Evolutionary conservation across 1,284 basidiomycete genomes (phyloP).

Genomic region (Marasmius tenuissimus): DNA sequence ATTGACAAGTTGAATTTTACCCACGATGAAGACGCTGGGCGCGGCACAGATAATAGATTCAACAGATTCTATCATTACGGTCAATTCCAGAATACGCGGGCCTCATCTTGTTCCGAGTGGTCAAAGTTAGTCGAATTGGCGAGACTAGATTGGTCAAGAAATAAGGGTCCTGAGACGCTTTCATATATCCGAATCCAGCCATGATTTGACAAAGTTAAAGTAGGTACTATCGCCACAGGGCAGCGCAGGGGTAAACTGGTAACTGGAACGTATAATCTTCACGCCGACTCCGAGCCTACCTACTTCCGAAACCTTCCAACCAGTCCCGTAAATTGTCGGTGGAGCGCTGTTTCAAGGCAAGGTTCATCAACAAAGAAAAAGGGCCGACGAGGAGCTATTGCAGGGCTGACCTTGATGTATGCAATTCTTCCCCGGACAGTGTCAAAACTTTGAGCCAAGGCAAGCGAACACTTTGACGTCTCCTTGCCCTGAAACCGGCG

Average conservation of each 20-base stretch:
- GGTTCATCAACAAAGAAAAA: background rate
- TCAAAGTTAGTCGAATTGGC: background rate
- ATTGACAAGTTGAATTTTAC: background rate
- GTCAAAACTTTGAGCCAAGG: slow-evolving; percentile 12
- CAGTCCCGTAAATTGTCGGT: background rate
- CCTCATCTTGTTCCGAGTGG: no score
- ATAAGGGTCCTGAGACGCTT: no score
- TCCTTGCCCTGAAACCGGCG: slow-evolving; percentile 12
- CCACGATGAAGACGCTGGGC: background rate
- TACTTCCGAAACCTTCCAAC: background rate
- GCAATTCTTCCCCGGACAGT: slow-evolving; percentile 12
- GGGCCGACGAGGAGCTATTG: background rate
- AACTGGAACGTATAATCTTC: no score
- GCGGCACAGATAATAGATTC: background rate
- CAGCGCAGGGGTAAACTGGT: no score
- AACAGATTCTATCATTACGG: background rate
- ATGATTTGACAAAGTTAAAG: no score
- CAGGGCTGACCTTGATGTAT: slow-evolving; percentile 10
- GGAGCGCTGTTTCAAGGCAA: background rate
- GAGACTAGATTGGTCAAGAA: background rate
- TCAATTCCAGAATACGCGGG: no score
- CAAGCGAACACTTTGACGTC: slow-evolving; percentile 8
- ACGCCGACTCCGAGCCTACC: no score
- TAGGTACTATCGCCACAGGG: no score
- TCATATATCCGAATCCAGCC: no score